Evolutionary conservation across 1,284 basidiomycete genomes (phyloP).

Genomic region (Fomitopsis palustris): DNA sequence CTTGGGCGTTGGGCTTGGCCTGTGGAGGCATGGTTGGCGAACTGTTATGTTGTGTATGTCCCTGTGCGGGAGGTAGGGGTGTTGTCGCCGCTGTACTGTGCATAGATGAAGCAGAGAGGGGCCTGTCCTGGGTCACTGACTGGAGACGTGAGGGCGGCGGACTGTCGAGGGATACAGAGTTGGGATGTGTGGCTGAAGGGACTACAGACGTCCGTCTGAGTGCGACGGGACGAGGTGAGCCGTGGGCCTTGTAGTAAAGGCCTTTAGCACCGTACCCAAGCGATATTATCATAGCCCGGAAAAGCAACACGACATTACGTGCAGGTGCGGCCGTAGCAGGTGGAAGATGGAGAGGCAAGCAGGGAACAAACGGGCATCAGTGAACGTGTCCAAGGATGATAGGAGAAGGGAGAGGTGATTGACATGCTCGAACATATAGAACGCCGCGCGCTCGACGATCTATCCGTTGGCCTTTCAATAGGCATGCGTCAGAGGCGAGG

Average conservation of each 20-base stretch:
- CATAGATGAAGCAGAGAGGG: conserved; percentile 6
- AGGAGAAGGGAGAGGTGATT: conserved; percentile 11
- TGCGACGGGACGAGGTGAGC: conserved; percentile 33
- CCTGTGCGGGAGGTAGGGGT: conserved; percentile 19
- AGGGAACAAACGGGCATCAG: conserved; percentile 18
- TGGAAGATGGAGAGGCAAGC: conserved; percentile 13
- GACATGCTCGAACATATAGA: conserved; percentile 18
- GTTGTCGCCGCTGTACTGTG: conserved; percentile 23
- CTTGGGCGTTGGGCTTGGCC: conserved; percentile 19
- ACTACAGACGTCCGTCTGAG: conserved; percentile 27
- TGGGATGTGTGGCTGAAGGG: conserved; percentile 29
- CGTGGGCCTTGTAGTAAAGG: conserved; percentile 35
- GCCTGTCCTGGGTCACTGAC: neutral
- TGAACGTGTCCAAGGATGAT: conserved; percentile 20
- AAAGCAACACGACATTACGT: conserved; percentile 14
- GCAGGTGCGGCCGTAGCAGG: conserved; percentile 17
- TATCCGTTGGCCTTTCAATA: conserved; percentile 16
- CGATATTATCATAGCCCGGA: conserved; percentile 17
- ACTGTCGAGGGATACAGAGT: conserved; percentile 15
- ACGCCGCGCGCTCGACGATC: conserved; percentile 14
- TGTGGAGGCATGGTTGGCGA: conserved; percentile 9
- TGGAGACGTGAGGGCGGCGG: conserved; percentile 9
- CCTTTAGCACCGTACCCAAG: conserved; percentile 22
- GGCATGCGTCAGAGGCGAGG: conserved; percentile 24
- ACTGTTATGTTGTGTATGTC: conserved; percentile 8